phyloP scores from a whole-genome alignment of 2,329 filamentous ascomycete species.

The Phoma sp. region DNA sequence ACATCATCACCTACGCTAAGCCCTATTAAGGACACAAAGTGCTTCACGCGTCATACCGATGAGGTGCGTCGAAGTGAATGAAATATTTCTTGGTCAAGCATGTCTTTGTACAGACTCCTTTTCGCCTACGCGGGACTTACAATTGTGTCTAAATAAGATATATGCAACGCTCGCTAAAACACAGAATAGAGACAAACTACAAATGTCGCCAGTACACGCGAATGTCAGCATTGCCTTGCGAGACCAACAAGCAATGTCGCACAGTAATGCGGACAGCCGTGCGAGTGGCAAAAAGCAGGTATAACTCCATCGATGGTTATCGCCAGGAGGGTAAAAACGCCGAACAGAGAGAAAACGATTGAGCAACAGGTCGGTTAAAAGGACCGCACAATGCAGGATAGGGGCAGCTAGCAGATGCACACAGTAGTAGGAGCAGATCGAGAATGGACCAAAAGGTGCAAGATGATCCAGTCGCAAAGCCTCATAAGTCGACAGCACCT shows the following conservation, averaged over 20 bases:
- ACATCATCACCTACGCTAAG: conserved; percentile 28
- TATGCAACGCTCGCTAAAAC: conserved; percentile 5
- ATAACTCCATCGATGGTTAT: neutral
- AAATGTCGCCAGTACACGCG: conserved; percentile 6
- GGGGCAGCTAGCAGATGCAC: neutral
- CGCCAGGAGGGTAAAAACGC: neutral
- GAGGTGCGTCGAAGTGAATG: neutral
- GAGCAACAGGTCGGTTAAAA: neutral
- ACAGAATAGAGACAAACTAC: neutral
- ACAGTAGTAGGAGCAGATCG: neutral
- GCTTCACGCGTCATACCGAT: neutral
- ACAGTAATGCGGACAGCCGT: neutral
- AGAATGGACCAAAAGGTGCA: neutral
- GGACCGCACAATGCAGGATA: neutral
- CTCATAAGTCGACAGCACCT: neutral
- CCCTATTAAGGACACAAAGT: neutral
- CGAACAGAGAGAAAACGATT: neutral
- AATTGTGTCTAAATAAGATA: conserved; percentile 2
- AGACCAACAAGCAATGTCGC: neutral
- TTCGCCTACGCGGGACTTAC: conserved; percentile 18
- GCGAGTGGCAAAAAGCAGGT: neutral
- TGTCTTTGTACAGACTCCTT: neutral
- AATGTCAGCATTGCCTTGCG: conserved; percentile 9
- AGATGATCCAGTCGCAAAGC: neutral
- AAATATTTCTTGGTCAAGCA: neutral